Evolutionary conservation across 345 rosid species (phyloP), one percentile per base, ranked within the genome.

Genomic region (Lepidium africanum): DNA sequence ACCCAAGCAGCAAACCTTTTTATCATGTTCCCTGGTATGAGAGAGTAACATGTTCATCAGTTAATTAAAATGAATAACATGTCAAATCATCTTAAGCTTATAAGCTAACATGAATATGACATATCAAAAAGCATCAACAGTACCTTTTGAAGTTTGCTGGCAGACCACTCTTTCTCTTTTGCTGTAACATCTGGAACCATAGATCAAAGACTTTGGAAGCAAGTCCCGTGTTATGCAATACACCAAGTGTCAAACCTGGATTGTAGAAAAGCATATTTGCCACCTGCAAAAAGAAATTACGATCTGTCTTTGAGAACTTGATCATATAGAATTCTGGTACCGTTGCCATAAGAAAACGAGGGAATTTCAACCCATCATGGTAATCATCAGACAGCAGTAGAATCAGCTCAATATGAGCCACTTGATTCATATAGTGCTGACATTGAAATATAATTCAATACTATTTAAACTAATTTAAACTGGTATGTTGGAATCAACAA

Each of bases 1-100:
- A 35, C 99, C 99, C 87, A 95, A 81, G 81, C 96, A 89, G 81
- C 99, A 95, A 43, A 95, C 92, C 81, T 95, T 95, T 79, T 95
- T 95, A 73, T 86, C 96, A 63, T 95, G 92, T 66, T 85, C 98
- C 86, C 99, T 95, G 88, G 55, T 56, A 72, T 36, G 16, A 54
- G 59, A 45, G 40, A 48, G 65, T 48, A 45, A 65, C 40, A n/a
- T 10, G 25, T 12, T 36, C 13, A 42, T 57, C 50, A 51, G 39
- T 64, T 63, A 42, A 42, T 30, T 50, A 40, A 51, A 73, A 13
- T 56, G 46, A 10, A 40, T 8, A 15, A 32, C 39, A 16, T 59
- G 39, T 14, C 30, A 45, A 15, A 15, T 25, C 21, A 38, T 39
- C 33, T 30, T 23, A 39, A 40, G 36, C 10, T n/a, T 41, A 55